These are phyloP conservation scores for Lobosporangium transversale DNA, from an alignment of 192 early-diverging fungal species.

Conservation along the genomic window DNA sequence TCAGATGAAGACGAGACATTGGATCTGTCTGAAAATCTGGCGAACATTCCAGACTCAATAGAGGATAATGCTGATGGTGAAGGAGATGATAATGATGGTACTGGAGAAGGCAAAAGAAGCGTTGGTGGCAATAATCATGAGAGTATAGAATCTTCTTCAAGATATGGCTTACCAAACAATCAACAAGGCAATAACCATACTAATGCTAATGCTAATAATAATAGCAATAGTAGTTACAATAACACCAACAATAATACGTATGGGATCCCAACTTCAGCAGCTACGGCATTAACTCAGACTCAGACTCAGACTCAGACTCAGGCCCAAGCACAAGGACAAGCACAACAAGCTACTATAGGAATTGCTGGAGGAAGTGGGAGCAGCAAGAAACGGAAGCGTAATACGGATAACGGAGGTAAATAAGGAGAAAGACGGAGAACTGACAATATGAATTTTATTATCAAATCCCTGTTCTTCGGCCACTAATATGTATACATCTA, in stretches of 20 bases:
- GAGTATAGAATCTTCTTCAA: not conserved
- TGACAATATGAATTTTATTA: too few relatives aligned
- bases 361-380: too few relatives aligned
- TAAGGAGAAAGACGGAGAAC: too few relatives aligned
- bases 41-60: slow-evolving; percentile 2
- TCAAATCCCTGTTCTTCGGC: too few relatives aligned
- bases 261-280: not conserved
- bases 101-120: not conserved
- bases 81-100: not conserved
- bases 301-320: too few relatives aligned
- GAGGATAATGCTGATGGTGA: too few relatives aligned
- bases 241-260: slow-evolving; percentile 2
- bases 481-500: too few relatives aligned
- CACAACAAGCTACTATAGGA: too few relatives aligned
- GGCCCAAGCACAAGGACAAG: too few relatives aligned
- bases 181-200: not conserved
- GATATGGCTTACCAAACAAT: not conserved
- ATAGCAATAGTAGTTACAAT: slow-evolving; percentile 4
- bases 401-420: too few relatives aligned
- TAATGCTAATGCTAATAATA: not conserved
- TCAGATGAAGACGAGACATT: slow-evolving; percentile 62
- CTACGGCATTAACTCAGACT: not conserved
- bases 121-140: not conserved
- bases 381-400: too few relatives aligned
- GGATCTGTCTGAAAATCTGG: slow-evolving; percentile 58